phyloP scores from a whole-genome alignment of 1,284 basidiomycete genomes.

The Laetiporus sulphureus region DNA sequence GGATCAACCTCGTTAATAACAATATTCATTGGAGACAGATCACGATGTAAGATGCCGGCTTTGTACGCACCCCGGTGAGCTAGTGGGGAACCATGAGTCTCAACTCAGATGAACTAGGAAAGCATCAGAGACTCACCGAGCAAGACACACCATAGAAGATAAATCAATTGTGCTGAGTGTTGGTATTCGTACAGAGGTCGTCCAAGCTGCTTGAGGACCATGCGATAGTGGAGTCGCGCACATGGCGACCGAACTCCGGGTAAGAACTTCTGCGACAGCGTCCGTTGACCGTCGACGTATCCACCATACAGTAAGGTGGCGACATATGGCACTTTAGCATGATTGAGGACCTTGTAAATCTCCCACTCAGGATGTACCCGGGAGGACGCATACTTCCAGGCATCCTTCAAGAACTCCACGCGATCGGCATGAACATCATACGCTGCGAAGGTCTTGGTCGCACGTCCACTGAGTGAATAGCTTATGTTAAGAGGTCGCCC shows the following conservation, averaged over 20 bases:
- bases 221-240: constrained; percentile 1
- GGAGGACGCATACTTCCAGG: constrained; percentile 2
- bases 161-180: background rate
- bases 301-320: background rate
- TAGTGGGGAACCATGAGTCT: background rate
- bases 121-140: background rate
- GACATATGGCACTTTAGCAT: background rate
- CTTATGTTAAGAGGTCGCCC: background rate
- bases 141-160: background rate
- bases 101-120: background rate
- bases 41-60: constrained; percentile 1
- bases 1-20: background rate
- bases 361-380: constrained; percentile 1
- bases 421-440: constrained; percentile 1
- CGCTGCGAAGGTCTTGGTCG: constrained; percentile 7
- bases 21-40: background rate
- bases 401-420: constrained; percentile 9
- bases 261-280: too few relatives aligned
- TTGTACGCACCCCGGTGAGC: background rate
- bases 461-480: constrained; percentile 3
- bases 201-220: background rate
- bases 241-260: background rate
- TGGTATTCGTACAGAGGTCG: background rate
- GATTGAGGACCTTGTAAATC: background rate
- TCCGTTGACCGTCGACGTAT: background rate